Base-by-base conservation (phyloP, 495 filamentous ascomycete genomes). In the Geoglossum glabrum region DNA sequence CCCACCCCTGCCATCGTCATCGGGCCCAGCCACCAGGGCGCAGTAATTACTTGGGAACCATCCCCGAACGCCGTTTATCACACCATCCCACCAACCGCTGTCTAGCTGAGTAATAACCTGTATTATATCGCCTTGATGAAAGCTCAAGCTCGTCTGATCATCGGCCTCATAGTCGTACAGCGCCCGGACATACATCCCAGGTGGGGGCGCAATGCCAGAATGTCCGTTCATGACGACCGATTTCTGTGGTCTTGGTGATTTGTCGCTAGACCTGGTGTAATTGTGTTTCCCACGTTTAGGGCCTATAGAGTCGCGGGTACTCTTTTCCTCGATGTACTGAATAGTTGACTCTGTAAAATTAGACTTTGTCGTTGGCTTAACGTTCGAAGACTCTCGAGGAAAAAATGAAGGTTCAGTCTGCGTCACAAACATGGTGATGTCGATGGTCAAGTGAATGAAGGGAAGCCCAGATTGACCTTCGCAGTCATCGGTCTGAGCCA, bases 41-140 rank as follows among this genome's bases (percentile, higher is more conserved):
- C 92, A 97, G 71, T 98, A 98, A 68, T 98, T 98, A 75, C 92
- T 97, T 8, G 92, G 92, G 71, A 98, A 98, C 92, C 92, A 98
- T 57, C 92, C 92, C 62, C 92, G 81, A 59, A 90, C 81, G 49
- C 85, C 88, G 60, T 90, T 84, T 66, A 97, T 90, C 40, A 97
- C 86, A 10, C 92, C 92, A 71, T 98, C 92, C 92, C 92, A 98
- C 92, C 92, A 98, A 9, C 92, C 92, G 61, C 89, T 97, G 64
- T 96, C 93, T 45, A 98, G 75, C 69, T 95, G 90, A 58, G 94
- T 98, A 59, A 98, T 84, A 63, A 98, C 92, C 72, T 96, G 89
- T 60, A 98, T 97, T 58, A 95, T 81, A 66, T 97, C 92, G 60
- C 93, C 93, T 64, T 90, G 83, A 59, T 81, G 86, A 68, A 98